Evolutionary conservation across 1,284 basidiomycete genomes (phyloP), one percentile per base, ranked within the genome.

Genomic region (Papiliotrema nemorosa): DNA sequence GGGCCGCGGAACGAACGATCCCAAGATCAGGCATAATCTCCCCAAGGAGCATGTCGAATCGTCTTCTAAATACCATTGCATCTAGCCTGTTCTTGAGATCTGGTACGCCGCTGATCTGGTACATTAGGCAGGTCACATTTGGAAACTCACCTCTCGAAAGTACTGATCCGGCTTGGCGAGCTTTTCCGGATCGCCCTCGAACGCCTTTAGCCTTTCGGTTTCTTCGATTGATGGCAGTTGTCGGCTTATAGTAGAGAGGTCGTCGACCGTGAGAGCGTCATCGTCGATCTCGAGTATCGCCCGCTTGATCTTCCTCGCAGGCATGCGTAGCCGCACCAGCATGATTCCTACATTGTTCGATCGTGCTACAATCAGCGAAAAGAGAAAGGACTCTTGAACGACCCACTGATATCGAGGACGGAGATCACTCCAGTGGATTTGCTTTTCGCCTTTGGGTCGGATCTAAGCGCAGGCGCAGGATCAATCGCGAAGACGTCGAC

Each of bases 311-410:
- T 82, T 81, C 0, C 80, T 66, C 38, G 83, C 79, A 3, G 78
- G 76, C 40, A 86, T 70, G 69, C 86, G 87, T 52, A 92, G 82
- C 9, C 83, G 78, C 2, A 84, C 82, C 2, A 93, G 76, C 84
- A 91, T 87, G 60, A 92, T 90, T 1, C 82, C 87, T 87, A 91
- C 79, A 62, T 91, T 87, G 59, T 90, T 89, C 2, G 90, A 87
- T n/a, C 88, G 79, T 10, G 82, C 67, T 70, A 43, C 13, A 21
- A 13, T 34, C 7, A 16, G 34, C 3, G 16, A 18, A 4, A 22
- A 3, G 9, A 9, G 13, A 22, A 5, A 5, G 20, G 12, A 14
- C 9, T 14, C 13, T 1, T 18, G 10, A 22, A 7, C 33, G 21
- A 51, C 67, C 59, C 41, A 69, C 65, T 85, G 42, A 87, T 86